A percentile compares a stretch with the other conserved stretches of the same genome.
Conservation (phyloP, 345 rosid species). For the Syzygium aqueum region DNA sequence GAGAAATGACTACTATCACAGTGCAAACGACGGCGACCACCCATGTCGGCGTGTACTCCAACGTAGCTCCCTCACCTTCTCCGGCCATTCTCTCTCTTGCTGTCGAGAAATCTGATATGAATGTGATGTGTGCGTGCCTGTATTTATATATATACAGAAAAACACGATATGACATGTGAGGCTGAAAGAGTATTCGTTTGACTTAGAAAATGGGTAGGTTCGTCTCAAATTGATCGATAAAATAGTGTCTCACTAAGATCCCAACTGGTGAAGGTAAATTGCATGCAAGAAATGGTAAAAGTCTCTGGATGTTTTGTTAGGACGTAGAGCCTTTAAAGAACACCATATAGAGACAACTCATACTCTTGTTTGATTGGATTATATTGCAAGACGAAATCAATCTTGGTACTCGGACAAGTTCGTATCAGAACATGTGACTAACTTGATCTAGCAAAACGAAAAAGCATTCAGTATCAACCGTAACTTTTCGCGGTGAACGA, state of each 20-base stretch:
- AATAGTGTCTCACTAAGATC: neutral
- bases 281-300: neutral
- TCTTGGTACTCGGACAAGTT: neutral
- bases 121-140: neutral
- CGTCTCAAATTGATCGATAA: neutral
- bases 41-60: constrained; percentile 85
- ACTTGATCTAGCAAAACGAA: neutral
- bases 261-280: neutral
- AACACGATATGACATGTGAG: neutral
- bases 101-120: neutral
- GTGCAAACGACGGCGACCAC: constrained; percentile 74
- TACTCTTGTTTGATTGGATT: neutral
- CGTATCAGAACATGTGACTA: neutral
- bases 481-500: neutral
- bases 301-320: neutral
- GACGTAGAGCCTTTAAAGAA: neutral
- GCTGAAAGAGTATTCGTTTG: neutral
- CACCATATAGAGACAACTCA: neutral
- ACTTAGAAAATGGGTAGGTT: neutral
- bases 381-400: neutral
- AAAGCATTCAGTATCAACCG: neutral
- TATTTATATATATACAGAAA: neutral
- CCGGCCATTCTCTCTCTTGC: constrained; percentile 25
- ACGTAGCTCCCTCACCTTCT: constrained; percentile 32
- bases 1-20: constrained; percentile 64